phyloP scores from a whole-genome alignment of 1,139 yeast species.

The Suhomyces yuchorum region DNA sequence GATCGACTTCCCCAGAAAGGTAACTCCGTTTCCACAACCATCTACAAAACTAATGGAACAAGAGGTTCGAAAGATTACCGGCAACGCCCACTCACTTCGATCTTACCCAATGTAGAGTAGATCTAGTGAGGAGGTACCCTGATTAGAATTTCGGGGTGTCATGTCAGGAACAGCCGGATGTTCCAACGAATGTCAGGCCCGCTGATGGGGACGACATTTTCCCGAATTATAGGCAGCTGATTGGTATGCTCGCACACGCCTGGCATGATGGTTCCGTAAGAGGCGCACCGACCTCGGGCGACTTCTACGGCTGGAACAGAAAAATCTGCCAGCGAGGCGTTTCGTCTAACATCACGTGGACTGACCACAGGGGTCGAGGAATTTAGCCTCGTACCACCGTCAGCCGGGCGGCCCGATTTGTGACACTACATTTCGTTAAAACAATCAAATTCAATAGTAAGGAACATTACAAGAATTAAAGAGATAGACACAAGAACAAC shows the following conservation, averaged over 20 bases:
- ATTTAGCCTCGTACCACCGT: background rate
- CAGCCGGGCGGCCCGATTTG: conserved; percentile 3
- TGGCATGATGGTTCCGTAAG: background rate
- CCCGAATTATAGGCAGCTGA: background rate
- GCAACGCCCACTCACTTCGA: background rate
- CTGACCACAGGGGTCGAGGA: background rate
- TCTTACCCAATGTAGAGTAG: background rate
- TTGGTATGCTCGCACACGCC: background rate
- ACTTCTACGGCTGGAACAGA: background rate
- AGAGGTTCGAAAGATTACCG: background rate
- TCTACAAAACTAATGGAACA: no score
- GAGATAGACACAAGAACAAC: conserved; percentile 12
- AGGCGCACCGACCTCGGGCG: background rate
- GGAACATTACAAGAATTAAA: conserved; percentile 22
- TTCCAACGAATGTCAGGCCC: background rate
- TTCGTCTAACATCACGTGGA: background rate
- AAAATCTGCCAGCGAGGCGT: background rate
- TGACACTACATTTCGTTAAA: conserved; percentile 5
- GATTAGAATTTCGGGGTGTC: background rate
- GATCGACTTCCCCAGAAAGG: background rate
- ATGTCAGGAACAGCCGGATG: background rate
- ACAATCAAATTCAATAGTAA: conserved; percentile 18
- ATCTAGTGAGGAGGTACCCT: background rate
- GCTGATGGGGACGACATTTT: background rate
- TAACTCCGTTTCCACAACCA: background rate